Base-by-base conservation (phyloP, 176 grass and related monocot species). In the Avena insularis region DNA sequence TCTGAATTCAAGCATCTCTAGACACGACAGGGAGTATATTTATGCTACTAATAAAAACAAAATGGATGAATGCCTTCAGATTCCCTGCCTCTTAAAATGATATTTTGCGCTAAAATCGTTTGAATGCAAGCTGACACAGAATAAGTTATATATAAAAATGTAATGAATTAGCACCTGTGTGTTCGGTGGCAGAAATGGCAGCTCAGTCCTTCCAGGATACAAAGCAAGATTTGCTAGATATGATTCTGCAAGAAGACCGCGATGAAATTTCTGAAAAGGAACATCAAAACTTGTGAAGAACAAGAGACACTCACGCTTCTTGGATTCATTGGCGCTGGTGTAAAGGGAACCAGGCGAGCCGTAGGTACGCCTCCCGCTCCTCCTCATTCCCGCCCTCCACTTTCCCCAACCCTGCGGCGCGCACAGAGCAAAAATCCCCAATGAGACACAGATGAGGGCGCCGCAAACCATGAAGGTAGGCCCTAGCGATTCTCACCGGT, bases 201-300 rank as follows among this genome's bases (percentile, higher is more conserved):
- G 35, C 83, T 94, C 92, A 36, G 90, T 86, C 57, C 87, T 92
- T 77, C 93, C 93, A 65, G 96, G 93, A 84, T 95, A 98, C 33
- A 98, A 57, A 83, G 88, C 82, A 63, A 95, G 91, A 76, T 98
- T 96, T 90, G 96, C 93, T 79, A 98, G 84, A 81, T 95, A 98
- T 60, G 81, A 95, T 91, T 98, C 95, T 98, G 90, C 80, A 19
- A 87, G 81, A 85, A 71, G 49, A 56, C 14, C 40, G 57, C 2
- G 12, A 75, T 84, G 50, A 79, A 81, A 8, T 45, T 74, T 67
- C 40, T 83, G 48, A 75, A 74, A 64, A 67, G n/a, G 85, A 59
- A 78, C n/a, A 53, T 6, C 11, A 43, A 49, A 10, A 14, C 8
- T 35, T 33, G 12, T 11, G 73, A 23, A 48, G 19, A 70, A 79